Conservation (phyloP, 164 flowering plant species). For the Chloranthus sessilifolius region DNA sequence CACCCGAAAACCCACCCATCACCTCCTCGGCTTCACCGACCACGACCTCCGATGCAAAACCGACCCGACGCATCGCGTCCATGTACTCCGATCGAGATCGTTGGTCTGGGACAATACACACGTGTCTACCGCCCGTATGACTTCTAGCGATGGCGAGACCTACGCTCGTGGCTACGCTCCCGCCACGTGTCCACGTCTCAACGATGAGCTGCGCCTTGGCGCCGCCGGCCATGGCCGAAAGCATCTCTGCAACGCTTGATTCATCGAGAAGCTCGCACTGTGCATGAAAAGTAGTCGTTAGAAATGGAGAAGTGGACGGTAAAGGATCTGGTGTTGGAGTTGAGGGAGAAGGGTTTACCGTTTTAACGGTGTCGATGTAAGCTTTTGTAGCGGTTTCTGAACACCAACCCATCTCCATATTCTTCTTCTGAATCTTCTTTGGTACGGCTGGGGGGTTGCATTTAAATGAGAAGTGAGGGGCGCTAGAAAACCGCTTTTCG, state of each 20-base stretch:
- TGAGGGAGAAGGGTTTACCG: conserved; percentile 27
- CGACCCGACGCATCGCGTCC: conserved; percentile 26
- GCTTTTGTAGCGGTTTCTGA: conserved; percentile 77
- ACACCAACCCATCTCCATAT: conserved; percentile 82
- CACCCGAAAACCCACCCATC: conserved; percentile 37
- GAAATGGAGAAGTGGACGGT: background rate
- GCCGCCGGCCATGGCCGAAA: conserved; percentile 62
- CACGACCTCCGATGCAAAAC: conserved; percentile 41
- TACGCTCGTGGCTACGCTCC: conserved; percentile 43
- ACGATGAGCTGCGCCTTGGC: conserved; percentile 43
- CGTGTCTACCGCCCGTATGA: conserved; percentile 66
- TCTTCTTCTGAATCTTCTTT: background rate
- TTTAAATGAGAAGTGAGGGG: too few relatives aligned
- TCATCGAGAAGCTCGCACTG: conserved; percentile 33
- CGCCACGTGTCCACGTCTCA: conserved; percentile 63
- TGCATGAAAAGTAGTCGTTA: conserved; percentile 3
- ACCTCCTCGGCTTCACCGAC: conserved; percentile 62
- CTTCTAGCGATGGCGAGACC: conserved; percentile 61
- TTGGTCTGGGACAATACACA: conserved; percentile 71
- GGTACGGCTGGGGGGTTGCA: too few relatives aligned
- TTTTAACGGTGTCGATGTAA: conserved; percentile 71
- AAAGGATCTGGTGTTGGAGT: background rate
- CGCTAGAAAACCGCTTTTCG: too few relatives aligned
- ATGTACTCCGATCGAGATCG: conserved; percentile 42
- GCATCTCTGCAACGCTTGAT: conserved; percentile 43